Conservation (phyloP, 2,329 filamentous ascomycete genomes). For the Westerdykella ornata region DNA sequence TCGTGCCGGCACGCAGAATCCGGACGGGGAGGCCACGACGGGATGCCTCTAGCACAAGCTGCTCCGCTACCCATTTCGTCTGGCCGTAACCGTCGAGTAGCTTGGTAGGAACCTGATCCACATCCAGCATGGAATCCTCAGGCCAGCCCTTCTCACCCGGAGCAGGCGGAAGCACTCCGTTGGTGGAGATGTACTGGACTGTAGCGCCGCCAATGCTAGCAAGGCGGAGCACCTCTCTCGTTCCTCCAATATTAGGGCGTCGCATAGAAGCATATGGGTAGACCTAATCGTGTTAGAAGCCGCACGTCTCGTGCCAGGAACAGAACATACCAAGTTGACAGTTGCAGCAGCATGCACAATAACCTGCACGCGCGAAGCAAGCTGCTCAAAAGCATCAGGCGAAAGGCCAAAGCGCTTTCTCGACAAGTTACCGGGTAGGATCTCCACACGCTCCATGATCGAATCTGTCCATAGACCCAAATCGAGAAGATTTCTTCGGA, state of each 20-base stretch:
- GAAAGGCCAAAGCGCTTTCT: conserved; percentile 62
- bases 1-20: conserved; percentile 68
- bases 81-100: conserved; percentile 69
- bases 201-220: conserved; percentile 62
- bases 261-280: conserved; percentile 74
- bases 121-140: conserved; percentile 60
- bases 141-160: conserved; percentile 56
- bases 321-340: conserved; percentile 50
- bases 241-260: conserved; percentile 71
- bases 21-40: conserved; percentile 62
- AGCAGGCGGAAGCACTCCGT: conserved; percentile 68
- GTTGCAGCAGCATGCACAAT: conserved; percentile 72
- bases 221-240: conserved; percentile 64
- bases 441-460: conserved; percentile 70
- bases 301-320: conserved; percentile 68
- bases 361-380: conserved; percentile 61
- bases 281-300: conserved; percentile 40
- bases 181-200: conserved; percentile 72
- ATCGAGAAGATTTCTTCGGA: conserved; percentile 71
- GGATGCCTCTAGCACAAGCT: conserved; percentile 63
- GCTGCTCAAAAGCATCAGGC: conserved; percentile 56
- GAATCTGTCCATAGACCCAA: conserved; percentile 70
- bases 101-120: conserved; percentile 62
- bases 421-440: conserved; percentile 66
- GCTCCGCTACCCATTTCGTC: conserved; percentile 75